Conservation (phyloP, 78 protist genomes). For the Cavenderia fasciculata region DNA sequence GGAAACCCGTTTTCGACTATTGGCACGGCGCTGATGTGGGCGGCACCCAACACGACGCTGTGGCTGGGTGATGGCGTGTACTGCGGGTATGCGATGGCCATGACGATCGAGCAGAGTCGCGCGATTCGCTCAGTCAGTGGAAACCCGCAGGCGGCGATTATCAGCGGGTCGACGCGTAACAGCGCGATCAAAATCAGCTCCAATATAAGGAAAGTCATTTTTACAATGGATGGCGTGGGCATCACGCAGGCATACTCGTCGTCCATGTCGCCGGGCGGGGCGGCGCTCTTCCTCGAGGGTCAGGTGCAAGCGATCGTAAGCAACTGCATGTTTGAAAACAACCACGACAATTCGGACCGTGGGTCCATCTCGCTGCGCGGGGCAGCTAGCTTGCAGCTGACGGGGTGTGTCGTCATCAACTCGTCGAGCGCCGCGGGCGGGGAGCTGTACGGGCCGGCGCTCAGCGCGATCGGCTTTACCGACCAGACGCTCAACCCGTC, state of each 20-base stretch:
- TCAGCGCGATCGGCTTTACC: not conserved
- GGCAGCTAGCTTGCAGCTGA: not conserved
- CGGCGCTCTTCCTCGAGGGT: conserved; percentile 27
- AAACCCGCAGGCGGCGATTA: not conserved
- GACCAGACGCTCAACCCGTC: not conserved
- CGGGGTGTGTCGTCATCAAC: not conserved
- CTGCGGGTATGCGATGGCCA: not conserved
- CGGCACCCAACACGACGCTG: not conserved
- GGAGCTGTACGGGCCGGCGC: not conserved
- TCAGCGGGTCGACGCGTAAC: not conserved
- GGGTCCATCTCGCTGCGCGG: conserved; percentile 30
- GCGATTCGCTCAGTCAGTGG: not conserved
- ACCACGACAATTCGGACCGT: conserved; percentile 3
- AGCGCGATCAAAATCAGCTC: not conserved
- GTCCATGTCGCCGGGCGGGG: conserved; percentile 11
- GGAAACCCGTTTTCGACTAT: conserved; percentile 7
- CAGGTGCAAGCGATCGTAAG: not conserved
- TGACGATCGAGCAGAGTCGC: not conserved
- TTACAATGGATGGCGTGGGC: conserved; percentile 10
- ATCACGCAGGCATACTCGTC: conserved; percentile 18
- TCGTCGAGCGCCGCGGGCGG: not conserved
- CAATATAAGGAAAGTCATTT: too few species aligned
- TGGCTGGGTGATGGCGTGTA: conserved; percentile 18
- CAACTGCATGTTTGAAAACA: conserved; percentile 13
- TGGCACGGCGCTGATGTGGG: not conserved